Base-by-base conservation (phyloP, 352 stramenopile genomes). In the Plasmopara muralis region DNA sequence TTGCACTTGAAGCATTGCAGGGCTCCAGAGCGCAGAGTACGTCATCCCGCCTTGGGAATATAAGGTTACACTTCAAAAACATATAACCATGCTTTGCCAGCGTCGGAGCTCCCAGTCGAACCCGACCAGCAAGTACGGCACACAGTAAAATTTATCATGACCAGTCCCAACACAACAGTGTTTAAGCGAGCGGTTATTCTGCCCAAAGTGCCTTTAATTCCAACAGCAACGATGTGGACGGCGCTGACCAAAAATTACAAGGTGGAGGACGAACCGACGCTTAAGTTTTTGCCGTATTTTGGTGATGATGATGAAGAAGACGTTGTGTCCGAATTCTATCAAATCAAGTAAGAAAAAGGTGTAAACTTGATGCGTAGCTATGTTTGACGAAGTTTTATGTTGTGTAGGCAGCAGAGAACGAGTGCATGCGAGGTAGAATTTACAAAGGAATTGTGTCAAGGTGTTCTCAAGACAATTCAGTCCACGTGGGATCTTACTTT, bases 291-390 rank as follows among this genome's bases (percentile, higher is more conserved):
- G 42, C 77, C 76, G 35, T 86, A 85, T 57, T 86, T 85, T 66
- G 76, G 74, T 6, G 76, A 87, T 43, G 86, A 96, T 53, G 87
- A 95, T 50, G 71, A 83, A 14, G 79, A 93, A 15, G 87, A 89
- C 55, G 74, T 88, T 31, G 71, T 92, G 50, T 84, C 77, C 1
- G 76, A 88, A 65, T 87, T 86, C 43, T 92, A 95, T 50, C 68
- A 94, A 43, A 79, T 88, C 61, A 84, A 87, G 81, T 91, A 56
- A 53, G 75, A 9, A 5, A 16, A 35, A 35, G 10, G 31, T 35
- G 18, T 34, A 15, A 16, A 10, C 1, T 13, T 39, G 20, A 6
- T 33, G 28, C 16, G 10, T 20, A 47, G 16, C 14, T 44, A 14
- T 48, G 9, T 35, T 8, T 57, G 6, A 60, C 42, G 37, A 25